Percentiles rank a stretch among this genome's conserved stretches.
Conservation (phyloP, 73 alveolate species). For the Tetrahymena borealis region DNA sequence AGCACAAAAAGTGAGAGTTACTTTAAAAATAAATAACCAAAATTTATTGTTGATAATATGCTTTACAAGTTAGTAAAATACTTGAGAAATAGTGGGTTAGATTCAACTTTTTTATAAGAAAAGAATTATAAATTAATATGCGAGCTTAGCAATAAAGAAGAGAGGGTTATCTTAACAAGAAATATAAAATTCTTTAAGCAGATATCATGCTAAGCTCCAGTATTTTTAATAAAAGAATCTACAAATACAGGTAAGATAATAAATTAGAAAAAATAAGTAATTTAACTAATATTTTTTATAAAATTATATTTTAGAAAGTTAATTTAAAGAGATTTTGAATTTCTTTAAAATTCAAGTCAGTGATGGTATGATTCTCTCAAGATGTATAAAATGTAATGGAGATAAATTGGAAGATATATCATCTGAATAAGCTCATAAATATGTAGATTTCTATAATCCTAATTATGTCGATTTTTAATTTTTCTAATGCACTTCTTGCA, state of each 20-base stretch:
- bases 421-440: conserved; percentile 4
- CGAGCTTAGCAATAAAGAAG: neutral
- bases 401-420: conserved; percentile 4
- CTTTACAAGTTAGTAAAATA: conserved; percentile 14
- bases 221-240: neutral
- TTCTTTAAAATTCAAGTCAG: conserved; percentile 6
- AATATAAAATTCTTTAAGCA: conserved; percentile 8
- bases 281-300: neutral
- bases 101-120: conserved; percentile 16
- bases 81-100: conserved; percentile 32
- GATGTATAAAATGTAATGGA: conserved; percentile 25
- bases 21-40: neutral
- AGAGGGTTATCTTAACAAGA: conserved; percentile 32
- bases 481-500: neutral
- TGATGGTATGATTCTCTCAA: neutral
- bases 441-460: conserved; percentile 2
- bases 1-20: neutral
- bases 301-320: neutral
- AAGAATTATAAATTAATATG: conserved; percentile 6
- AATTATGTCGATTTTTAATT: neutral
- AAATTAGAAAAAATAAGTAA: neutral
- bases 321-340: conserved; percentile 18
- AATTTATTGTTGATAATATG: conserved; percentile 33
- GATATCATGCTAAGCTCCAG: neutral
- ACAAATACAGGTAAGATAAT: neutral